Conservation (phyloP, 495 filamentous ascomycete species). For the Aspergillus homomorphus region DNA sequence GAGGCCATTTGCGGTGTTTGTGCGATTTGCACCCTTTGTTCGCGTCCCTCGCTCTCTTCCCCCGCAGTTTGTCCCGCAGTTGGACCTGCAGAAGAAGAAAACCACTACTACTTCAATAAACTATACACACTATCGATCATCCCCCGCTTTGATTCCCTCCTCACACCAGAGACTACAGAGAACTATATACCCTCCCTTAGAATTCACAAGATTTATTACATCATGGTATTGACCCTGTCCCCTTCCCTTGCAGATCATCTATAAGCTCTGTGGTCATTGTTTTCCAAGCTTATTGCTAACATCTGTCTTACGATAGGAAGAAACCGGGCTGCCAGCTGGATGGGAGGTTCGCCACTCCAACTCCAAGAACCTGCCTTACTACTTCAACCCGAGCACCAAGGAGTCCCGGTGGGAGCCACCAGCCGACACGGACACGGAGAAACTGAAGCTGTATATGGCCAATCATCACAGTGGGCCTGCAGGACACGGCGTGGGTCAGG, state of each 20-base stretch:
- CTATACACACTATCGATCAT: background rate
- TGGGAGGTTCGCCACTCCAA: conserved; percentile 97
- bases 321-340: conserved; percentile 76
- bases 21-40: conserved; percentile 22
- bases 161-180: background rate
- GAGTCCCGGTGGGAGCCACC: conserved; percentile 95
- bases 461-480: conserved; percentile 64
- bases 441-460: conserved; percentile 90
- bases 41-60: conserved; percentile 14
- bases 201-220: background rate
- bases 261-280: background rate
- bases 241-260: background rate
- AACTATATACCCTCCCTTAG: background rate
- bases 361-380: conserved; percentile 97
- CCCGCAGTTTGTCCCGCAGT: conserved; percentile 24
- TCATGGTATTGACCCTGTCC: conserved; percentile 10
- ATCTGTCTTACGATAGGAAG: conserved; percentile 39
- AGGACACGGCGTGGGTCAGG: conserved; percentile 44
- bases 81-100: background rate
- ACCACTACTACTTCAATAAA: conserved; percentile 1
- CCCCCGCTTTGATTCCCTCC: background rate
- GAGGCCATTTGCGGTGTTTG: conserved; percentile 19
- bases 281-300: conserved; percentile 2
- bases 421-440: conserved; percentile 76
- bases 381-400: conserved; percentile 82